These are phyloP conservation scores for Fusarium mundagurra DNA, from an alignment of 2,329 filamentous ascomycete species.

Conservation along the genomic window DNA sequence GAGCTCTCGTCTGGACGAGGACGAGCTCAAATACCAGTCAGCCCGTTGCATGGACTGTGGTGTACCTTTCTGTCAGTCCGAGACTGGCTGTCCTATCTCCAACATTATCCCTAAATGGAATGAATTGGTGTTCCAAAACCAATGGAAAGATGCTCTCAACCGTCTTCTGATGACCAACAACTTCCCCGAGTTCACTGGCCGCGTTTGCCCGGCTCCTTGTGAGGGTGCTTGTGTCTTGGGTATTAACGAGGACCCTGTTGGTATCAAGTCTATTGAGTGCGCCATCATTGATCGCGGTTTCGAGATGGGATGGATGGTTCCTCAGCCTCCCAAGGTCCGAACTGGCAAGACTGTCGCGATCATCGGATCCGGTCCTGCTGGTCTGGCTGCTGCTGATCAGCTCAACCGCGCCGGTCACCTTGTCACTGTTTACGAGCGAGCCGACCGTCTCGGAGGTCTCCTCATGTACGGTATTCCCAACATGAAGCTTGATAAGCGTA, in stretches of 20 bases:
- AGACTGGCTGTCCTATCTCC: constrained; percentile 93
- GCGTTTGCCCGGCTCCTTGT: constrained; percentile 95
- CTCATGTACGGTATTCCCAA: constrained; percentile 99
- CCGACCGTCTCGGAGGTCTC: constrained; percentile 88
- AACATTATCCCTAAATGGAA: constrained; percentile 99
- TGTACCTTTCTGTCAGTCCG: constrained; percentile 97
- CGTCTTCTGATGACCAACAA: constrained; percentile 96
- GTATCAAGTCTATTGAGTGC: constrained; percentile 98
- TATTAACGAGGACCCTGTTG: constrained; percentile 96
- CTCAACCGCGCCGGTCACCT: constrained; percentile 90
- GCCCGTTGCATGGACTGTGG: constrained; percentile 99
- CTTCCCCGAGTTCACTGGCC: constrained; percentile 97
- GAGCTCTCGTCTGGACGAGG: constrained; percentile 85
- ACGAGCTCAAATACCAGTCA: constrained; percentile 95
- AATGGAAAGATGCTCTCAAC: constrained; percentile 93
- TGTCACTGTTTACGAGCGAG: constrained; percentile 92
- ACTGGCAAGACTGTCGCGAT: constrained; percentile 90
- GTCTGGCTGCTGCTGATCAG: constrained; percentile 90
- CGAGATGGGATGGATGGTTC: constrained; percentile 98
- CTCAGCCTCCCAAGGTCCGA: constrained; percentile 78
- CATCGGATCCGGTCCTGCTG: constrained; percentile 91
- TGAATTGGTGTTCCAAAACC: constrained; percentile 77
- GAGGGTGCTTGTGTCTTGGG: constrained; percentile 96
- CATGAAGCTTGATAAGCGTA: constrained; percentile 99
- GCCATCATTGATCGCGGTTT: constrained; percentile 98